Conservation (phyloP, 2,329 filamentous ascomycete genomes). For the Clonostachys chloroleuca region DNA sequence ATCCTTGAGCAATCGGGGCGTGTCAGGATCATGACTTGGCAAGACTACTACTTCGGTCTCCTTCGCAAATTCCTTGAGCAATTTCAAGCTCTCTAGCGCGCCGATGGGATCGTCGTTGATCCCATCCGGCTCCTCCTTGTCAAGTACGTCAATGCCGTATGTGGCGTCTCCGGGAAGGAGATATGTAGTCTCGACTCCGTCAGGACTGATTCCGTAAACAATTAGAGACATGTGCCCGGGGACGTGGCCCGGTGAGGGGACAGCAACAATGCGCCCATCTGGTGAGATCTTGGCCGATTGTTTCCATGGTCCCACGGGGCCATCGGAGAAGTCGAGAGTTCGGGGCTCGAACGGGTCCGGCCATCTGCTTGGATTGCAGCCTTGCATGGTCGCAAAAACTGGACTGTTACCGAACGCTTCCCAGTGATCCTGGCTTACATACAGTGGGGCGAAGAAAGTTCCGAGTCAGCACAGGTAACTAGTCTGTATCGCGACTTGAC, state of each 20-base stretch:
- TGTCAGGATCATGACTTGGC: conserved; percentile 13
- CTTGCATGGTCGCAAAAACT: conserved; percentile 17
- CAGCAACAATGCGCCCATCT: conserved; percentile 19
- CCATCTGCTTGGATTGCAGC: conserved; percentile 20
- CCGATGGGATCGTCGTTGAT: conserved; percentile 18
- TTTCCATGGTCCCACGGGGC: conserved; percentile 18
- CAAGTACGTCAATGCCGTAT: conserved; percentile 18
- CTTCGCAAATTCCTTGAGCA: conserved; percentile 21
- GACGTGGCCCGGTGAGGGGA: conserved; percentile 25
- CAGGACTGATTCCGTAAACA: conserved; percentile 2
- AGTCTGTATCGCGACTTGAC: too few relatives aligned
- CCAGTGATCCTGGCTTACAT: conserved; percentile 15
- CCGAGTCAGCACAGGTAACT: too few relatives aligned
- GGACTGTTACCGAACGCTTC: conserved; percentile 15
- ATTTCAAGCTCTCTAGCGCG: conserved; percentile 18
- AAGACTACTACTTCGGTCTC: conserved; percentile 14
- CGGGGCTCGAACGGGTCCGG: conserved; percentile 17
- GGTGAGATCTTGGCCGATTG: conserved; percentile 17
- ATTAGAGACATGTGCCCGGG: conserved; percentile 22
- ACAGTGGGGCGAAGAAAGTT: too few relatives aligned
- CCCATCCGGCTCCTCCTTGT: conserved; percentile 22
- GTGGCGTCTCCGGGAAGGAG: conserved; percentile 21
- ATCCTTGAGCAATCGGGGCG: too few relatives aligned
- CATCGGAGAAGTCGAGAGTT: conserved; percentile 15
- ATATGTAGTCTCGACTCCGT: conserved; percentile 15